Evolutionary conservation across 2,329 filamentous ascomycete genomes (phyloP).

Genomic region (Nothopassalora personata): DNA sequence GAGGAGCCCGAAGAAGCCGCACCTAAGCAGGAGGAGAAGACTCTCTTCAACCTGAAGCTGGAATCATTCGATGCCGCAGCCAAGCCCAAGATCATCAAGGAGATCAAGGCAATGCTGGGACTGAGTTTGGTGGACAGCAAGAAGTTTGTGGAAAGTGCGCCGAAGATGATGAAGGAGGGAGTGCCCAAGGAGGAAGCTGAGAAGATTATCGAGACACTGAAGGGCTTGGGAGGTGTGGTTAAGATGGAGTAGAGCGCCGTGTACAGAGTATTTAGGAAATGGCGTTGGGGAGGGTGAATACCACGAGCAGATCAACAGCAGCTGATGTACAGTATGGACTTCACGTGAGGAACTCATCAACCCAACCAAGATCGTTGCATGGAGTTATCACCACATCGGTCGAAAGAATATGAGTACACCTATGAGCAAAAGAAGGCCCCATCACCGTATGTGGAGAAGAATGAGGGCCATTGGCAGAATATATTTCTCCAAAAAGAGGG

Average conservation of each 20-base stretch:
- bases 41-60: constrained; percentile 93
- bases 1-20: constrained; percentile 79
- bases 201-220: constrained; percentile 94
- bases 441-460: no score
- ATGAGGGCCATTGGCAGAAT: no score
- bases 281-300: no score
- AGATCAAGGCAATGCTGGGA: constrained; percentile 93
- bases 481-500: no score
- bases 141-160: constrained; percentile 98
- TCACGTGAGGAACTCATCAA: no score
- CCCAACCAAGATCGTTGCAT: no score
- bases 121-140: constrained; percentile 97
- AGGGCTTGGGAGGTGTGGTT: constrained; percentile 84
- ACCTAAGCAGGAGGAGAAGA: constrained; percentile 86
- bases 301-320: no score
- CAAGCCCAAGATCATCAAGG: constrained; percentile 99
- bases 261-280: not conserved
- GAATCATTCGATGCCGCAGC: constrained; percentile 77
- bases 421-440: no score
- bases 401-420: no score
- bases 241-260: constrained; percentile 66
- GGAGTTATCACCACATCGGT: no score
- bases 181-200: constrained; percentile 98
- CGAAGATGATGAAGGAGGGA: constrained; percentile 98
- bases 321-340: no score